Conservation (phyloP, 2,329 filamentous ascomycete species). For the Parafenestella ontariensis region DNA sequence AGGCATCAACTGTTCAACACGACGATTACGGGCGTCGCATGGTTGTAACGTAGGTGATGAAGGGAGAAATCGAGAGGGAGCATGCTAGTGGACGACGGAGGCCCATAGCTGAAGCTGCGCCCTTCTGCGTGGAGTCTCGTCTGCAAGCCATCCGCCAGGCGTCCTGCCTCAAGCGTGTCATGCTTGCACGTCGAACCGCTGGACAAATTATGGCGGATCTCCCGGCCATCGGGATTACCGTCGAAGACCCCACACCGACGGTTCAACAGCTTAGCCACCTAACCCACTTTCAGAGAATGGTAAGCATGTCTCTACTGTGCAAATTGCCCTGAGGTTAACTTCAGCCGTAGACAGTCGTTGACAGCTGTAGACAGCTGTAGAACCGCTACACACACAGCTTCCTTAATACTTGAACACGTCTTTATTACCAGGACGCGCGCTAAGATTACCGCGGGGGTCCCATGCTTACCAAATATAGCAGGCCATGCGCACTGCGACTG, state of each 20-base stretch:
- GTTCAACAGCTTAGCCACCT: constrained; percentile 12
- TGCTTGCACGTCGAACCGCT: constrained; percentile 19
- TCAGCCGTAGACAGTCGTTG: background rate
- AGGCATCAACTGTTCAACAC: constrained; percentile 3
- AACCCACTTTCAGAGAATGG: constrained; percentile 15
- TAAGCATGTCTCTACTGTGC: constrained; percentile 2
- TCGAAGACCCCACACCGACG: constrained; percentile 5
- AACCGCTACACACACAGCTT: no score
- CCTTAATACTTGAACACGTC: background rate
- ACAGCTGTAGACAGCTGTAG: background rate
- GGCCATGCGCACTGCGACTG: constrained; percentile 14
- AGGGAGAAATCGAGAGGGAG: constrained; percentile 1
- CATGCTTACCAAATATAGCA: constrained; percentile 4
- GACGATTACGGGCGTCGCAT: constrained; percentile 5
- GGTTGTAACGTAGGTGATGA: constrained; percentile 3
- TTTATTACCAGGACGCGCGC: background rate
- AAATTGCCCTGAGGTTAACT: background rate
- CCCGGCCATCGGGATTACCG: constrained; percentile 13
- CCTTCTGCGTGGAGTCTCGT: constrained; percentile 14
- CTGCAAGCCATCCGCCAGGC: constrained; percentile 27
- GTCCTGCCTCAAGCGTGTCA: constrained; percentile 29
- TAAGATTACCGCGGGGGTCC: background rate
- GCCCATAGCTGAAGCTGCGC: constrained; percentile 17
- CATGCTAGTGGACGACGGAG: constrained; percentile 13
- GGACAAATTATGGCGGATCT: constrained; percentile 41